Evolutionary conservation across 2,329 filamentous ascomycete genomes (phyloP).

Genomic region (Coniochaeta hoffmannii): DNA sequence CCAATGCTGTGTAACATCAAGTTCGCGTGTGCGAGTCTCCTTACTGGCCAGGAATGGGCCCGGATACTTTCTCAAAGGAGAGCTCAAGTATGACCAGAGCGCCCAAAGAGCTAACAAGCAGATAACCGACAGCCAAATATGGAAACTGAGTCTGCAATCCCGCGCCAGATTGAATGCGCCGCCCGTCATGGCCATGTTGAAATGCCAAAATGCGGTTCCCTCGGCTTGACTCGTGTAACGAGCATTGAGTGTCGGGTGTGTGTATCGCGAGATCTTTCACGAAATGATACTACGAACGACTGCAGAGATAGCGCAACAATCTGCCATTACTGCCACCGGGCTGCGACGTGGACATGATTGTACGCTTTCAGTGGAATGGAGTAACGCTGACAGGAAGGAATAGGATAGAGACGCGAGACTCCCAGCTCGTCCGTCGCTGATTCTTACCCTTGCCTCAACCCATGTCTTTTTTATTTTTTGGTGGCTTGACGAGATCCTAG

Average conservation of each 20-base stretch:
- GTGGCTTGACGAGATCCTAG: not conserved
- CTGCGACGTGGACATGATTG: not conserved
- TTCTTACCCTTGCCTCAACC: not conserved
- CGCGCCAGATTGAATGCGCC: not conserved
- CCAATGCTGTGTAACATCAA: not conserved
- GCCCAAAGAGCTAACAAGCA: not conserved
- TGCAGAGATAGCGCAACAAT: not conserved
- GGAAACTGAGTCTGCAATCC: not conserved
- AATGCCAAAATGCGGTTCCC: not conserved
- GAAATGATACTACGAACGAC: not conserved
- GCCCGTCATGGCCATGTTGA: not conserved
- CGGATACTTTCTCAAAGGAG: constrained; percentile 12
- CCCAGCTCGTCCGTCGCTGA: no score
- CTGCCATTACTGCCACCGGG: not conserved
- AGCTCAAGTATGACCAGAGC: constrained; percentile 6
- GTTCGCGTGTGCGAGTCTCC: not conserved
- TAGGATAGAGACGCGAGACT: no score
- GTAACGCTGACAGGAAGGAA: no score
- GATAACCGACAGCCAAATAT: not conserved
- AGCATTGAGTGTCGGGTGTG: no score
- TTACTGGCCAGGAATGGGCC: constrained; percentile 13
- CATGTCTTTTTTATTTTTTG: not conserved
- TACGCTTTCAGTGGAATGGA: no score
- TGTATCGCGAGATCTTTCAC: not conserved
- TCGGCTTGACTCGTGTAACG: not conserved